Evolutionary conservation across 2,329 filamentous ascomycete species (phyloP).

Genomic region (Chrysosporium queenslandicum): DNA sequence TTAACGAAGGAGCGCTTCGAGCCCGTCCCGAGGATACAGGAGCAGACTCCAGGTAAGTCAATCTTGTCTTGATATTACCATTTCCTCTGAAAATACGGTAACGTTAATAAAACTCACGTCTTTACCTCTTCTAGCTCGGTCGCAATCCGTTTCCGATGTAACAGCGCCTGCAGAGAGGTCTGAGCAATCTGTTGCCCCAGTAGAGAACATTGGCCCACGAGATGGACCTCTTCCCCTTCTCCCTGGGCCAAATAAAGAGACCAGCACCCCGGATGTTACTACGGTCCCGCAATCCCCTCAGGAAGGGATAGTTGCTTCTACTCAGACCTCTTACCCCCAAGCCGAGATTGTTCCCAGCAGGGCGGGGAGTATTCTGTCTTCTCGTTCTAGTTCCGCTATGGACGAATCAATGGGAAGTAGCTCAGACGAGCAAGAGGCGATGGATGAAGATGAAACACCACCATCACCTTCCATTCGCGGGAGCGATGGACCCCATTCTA

Average conservation of each 20-base stretch:
- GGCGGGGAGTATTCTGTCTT: slow-evolving; percentile 15
- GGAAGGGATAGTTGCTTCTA: slow-evolving; percentile 14
- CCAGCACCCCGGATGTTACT: neutral
- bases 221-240: neutral
- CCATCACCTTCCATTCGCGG: neutral
- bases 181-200: neutral
- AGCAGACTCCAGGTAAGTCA: slow-evolving; percentile 3
- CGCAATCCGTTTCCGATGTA: neutral
- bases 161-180: neutral
- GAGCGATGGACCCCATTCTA: neutral
- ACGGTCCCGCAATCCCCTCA: slow-evolving; percentile 12
- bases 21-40: neutral
- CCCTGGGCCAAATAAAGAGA: neutral
- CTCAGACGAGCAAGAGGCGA: slow-evolving; percentile 4
- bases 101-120: neutral
- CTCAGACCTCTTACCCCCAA: slow-evolving; percentile 14
- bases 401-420: slow-evolving; percentile 29
- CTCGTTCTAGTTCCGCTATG: slow-evolving; percentile 30
- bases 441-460: neutral
- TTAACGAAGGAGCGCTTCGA: slow-evolving; percentile 23
- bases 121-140: neutral
- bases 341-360: slow-evolving; percentile 5
- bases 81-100: neutral
- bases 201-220: neutral
- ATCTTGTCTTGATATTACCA: too few species aligned